A percentile compares a stretch with the other conserved stretches of the same genome.
Evolutionary conservation across 768 basidiomycete genomes (phyloP).

Genomic region (Boletus subcaerulescens): DNA sequence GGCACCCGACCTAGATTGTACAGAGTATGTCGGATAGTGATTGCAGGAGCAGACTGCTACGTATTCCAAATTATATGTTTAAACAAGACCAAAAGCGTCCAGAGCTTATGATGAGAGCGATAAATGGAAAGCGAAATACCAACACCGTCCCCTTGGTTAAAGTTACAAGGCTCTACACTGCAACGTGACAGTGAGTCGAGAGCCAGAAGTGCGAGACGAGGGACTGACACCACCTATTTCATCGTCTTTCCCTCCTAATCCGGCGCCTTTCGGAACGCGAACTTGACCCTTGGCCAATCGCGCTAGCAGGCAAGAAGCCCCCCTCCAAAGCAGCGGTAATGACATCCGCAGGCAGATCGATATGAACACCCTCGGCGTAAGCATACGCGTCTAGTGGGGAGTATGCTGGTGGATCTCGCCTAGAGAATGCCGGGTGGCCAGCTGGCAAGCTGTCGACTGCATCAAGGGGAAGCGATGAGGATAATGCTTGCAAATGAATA

Average conservation of each 20-base stretch:
- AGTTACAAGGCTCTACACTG: conserved; percentile 24
- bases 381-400: conserved; percentile 85
- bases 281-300: conserved; percentile 49
- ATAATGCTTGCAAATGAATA: conserved; percentile 71
- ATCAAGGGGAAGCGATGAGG: conserved; percentile 18
- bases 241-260: conserved; percentile 48
- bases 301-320: conserved; percentile 54
- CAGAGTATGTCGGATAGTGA: conserved; percentile 13
- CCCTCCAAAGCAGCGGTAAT: conserved; percentile 88
- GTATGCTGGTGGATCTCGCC: conserved; percentile 80
- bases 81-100: conserved; percentile 20
- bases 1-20: conserved; percentile 15
- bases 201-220: not conserved
- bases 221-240: conserved; percentile 16
- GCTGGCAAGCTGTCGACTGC: conserved; percentile 29
- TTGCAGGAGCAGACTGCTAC: conserved; percentile 15
- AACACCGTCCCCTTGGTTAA: conserved; percentile 14
- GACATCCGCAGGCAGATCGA: conserved; percentile 89
- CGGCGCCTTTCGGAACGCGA: conserved; percentile 57
- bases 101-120: conserved; percentile 12
- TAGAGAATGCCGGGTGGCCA: conserved; percentile 35
- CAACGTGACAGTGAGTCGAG: conserved; percentile 2
- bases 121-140: conserved; percentile 27
- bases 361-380: conserved; percentile 86
- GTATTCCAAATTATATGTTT: conserved; percentile 28